phyloP scores from a whole-genome alignment of 2,329 filamentous ascomycete species.

The Penicillium sp. region DNA sequence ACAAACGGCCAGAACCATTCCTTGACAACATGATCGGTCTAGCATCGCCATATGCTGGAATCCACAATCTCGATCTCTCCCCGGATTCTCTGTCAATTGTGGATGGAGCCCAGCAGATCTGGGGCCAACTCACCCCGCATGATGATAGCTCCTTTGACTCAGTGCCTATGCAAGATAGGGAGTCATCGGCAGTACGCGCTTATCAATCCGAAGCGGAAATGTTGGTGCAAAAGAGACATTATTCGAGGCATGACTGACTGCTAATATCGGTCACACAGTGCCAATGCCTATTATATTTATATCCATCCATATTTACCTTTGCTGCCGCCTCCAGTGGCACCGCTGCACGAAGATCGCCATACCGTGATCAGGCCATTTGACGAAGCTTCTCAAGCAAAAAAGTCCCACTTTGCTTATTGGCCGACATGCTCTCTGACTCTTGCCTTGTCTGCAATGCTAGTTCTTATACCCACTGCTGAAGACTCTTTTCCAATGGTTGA shows the following conservation, averaged over 20 bases:
- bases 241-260: not conserved
- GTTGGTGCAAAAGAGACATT: conserved; percentile 10
- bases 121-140: conserved; percentile 14
- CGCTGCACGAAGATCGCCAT: conserved; percentile 12
- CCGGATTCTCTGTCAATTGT: conserved; percentile 13
- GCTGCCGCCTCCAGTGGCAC: conserved; percentile 15
- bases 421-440: conserved; percentile 22
- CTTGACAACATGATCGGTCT: conserved; percentile 18
- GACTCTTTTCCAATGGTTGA: conserved; percentile 11
- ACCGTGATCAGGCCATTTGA: conserved; percentile 1
- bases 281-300: conserved; percentile 29
- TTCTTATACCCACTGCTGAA: conserved; percentile 19
- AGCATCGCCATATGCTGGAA: conserved; percentile 14
- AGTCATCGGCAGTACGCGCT: conserved; percentile 10
- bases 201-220: conserved; percentile 24
- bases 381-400: conserved; percentile 2
- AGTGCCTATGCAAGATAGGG: conserved; percentile 1
- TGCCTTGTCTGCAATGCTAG: conserved; percentile 24
- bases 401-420: conserved; percentile 18
- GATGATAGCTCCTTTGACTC: conserved; percentile 8
- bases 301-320: conserved; percentile 28
- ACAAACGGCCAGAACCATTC: conserved; percentile 9
- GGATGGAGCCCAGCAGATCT: conserved; percentile 9
- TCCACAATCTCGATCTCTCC: conserved; percentile 19
- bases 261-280: conserved; percentile 11